A percentile compares a stretch with the other conserved stretches of the same genome.
Evolutionary conservation across 2,329 filamentous ascomycete genomes (phyloP).

Genomic region (Colletotrichum sp.): DNA sequence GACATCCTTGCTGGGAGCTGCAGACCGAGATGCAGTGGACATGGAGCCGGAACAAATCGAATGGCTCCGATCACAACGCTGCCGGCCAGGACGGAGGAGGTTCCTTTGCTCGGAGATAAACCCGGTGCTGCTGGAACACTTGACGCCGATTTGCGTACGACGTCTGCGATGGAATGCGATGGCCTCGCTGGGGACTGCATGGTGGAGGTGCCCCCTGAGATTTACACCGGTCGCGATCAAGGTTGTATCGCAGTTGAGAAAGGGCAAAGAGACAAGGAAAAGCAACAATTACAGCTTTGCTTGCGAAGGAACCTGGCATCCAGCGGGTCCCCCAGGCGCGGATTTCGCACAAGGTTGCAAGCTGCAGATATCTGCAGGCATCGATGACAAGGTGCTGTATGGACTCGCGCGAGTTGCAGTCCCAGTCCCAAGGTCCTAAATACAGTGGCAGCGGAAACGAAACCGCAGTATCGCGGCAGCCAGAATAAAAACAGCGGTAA

Average conservation of each 20-base stretch:
- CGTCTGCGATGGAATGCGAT: neutral
- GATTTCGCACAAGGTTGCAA: neutral
- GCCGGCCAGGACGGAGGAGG: neutral
- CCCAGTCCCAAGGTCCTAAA: neutral
- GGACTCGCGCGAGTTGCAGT: neutral
- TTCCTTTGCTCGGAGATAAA: slow-evolving; percentile 6
- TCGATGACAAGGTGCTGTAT: neutral
- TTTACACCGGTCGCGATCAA: neutral
- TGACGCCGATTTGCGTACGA: neutral
- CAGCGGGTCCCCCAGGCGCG: neutral
- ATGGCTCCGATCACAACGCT: slow-evolving; percentile 6
- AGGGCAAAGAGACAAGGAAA: slow-evolving; percentile 15
- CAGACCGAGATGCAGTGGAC: neutral
- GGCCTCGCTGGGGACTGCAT: neutral
- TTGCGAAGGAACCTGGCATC: neutral
- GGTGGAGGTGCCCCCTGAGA: neutral
- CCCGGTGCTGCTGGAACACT: neutral
- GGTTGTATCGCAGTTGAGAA: neutral
- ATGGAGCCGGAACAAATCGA: neutral
- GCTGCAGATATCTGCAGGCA: neutral
- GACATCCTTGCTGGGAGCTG: neutral
- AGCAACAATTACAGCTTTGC: neutral
- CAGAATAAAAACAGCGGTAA: neutral
- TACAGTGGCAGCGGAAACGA: neutral
- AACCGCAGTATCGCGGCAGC: neutral